Evolutionary conservation across 148 eudicot genomes (phyloP), one percentile per base, ranked within the genome.

Genomic region (Drosera capensis): DNA sequence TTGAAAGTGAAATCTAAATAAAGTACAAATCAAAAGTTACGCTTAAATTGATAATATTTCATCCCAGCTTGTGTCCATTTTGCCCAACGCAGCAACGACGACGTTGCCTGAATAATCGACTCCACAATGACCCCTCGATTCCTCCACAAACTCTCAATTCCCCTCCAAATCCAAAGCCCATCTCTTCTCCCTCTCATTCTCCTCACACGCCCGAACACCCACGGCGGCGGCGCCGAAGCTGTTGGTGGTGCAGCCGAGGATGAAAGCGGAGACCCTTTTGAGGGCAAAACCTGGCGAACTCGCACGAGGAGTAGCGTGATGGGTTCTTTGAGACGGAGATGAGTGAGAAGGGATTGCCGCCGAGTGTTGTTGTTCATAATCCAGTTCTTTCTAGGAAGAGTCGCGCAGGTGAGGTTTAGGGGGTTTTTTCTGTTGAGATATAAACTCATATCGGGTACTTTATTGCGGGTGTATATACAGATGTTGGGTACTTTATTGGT

Each of bases 191-290:
- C n/a, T n/a, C n/a, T n/a, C n/a, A n/a, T n/a, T n/a, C n/a, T n/a
- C n/a, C n/a, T n/a, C n/a, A n/a, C n/a, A n/a, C n/a, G n/a, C n/a
- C n/a, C n/a, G n/a, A n/a, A n/a, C n/a, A n/a, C n/a, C n/a, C n/a
- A n/a, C n/a, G n/a, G n/a, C n/a, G n/a, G n/a, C n/a, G n/a, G n/a
- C 92, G 2, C 96, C 93, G 2, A 74, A 55, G 56, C 66, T 88
- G 17, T 55, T 88, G 28, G 96, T 88, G 14, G 79, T 88, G 40
- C 96, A 88, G 65, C 96, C 94, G 1, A 67, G 86, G 40, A 42
- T 79, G 20, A 71, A 81, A 7, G 90, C 80, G 18, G 59, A 64
- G 7, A 9, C 63, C 25, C 37, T 57, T 5, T 40, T 88, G 59
- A 42, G 67, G 34, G 41, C 71, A 12, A 88, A 82, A 72, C 58